Evolutionary conservation across 805 yeast genomes (phyloP), one percentile per base, ranked within the genome.

Genomic region (Myxozyma udenii): DNA sequence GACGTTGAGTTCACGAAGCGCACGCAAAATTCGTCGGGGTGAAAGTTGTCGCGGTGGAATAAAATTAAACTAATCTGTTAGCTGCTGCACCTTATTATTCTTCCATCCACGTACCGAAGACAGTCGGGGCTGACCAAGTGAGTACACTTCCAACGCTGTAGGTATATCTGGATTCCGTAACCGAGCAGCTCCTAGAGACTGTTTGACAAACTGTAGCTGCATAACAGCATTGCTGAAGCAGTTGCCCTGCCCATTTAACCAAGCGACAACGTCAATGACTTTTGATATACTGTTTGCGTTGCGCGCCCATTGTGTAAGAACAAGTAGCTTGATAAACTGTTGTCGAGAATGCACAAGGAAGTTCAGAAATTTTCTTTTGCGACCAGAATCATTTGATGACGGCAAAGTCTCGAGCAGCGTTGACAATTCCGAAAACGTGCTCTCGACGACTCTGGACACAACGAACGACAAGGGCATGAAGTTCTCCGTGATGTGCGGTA

Each of bases 101-200:
- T 3, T 22, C 22, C 33, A 23, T n/a, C 16, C 22, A 23, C 53
- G 4, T 48, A 55, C 58, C 21, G 52, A 23, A 11, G 60, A 55
- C 23, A 55, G 47, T 36, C 58, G 52, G 3, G 60, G 60, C 9
- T 46, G 25, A 2, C 95, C 95, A 36, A 78, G 74, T 37, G 81
- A 78, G 48, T 90, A 73, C 0, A 93, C 96, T 64, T 91, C 95
- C 60, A 91, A 71, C 0, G 95, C 87, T 0, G 98, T 90, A 22
- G 82, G 77, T 19, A 93, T 67, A 68, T 93, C 99, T 0, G 96
- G 93, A 66, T 88, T 87, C 3, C 96, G 95, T 47, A 91, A 71
- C 58, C 95, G 90, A 0, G 98, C 98, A 25, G 89, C 86, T 0
- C 88, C 78, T 57, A 86, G 68, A n/a, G 84, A 79, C 46, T 81